A percentile compares a stretch with the other conserved stretches of the same genome.
These are phyloP conservation scores for Leersia perrieri DNA, from an alignment of 176 grass and related monocot species.

Conservation along the genomic window DNA sequence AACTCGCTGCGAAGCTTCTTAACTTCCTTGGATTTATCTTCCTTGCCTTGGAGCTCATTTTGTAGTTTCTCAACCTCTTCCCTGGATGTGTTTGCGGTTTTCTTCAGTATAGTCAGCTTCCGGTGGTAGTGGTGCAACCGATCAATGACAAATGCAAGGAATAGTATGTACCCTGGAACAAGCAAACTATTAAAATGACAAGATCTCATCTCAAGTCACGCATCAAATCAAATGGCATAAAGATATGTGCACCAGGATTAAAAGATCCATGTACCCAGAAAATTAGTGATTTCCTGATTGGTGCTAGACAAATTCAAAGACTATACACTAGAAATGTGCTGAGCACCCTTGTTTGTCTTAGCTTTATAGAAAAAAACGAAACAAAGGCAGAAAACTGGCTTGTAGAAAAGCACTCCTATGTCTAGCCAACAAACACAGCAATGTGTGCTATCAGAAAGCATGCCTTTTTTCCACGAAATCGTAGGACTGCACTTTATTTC, in stretches of 20 bases:
- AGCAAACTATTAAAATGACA: background rate
- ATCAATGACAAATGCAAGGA: slow-evolving; percentile 61
- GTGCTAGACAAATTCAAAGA: background rate
- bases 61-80: slow-evolving; percentile 60
- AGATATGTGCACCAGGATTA: background rate
- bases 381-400: background rate
- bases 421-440: background rate
- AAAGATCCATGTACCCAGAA: background rate
- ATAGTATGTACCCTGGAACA: slow-evolving; percentile 56
- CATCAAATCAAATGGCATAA: background rate
- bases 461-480: no score
- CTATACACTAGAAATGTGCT: background rate
- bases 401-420: background rate
- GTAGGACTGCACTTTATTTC: no score
- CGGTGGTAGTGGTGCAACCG: slow-evolving; percentile 49
- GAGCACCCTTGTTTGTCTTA: background rate
- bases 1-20: slow-evolving; percentile 41
- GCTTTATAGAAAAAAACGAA: background rate
- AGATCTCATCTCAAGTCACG: background rate
- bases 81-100: slow-evolving; percentile 37
- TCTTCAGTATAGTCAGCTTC: slow-evolving; percentile 45
- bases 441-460: background rate
- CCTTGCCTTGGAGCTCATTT: slow-evolving; percentile 46
- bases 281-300: background rate
- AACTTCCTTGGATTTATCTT: slow-evolving; percentile 27